Base-by-base conservation (phyloP, 176 grass and related monocot species). In the Oryza longistaminata region DNA sequence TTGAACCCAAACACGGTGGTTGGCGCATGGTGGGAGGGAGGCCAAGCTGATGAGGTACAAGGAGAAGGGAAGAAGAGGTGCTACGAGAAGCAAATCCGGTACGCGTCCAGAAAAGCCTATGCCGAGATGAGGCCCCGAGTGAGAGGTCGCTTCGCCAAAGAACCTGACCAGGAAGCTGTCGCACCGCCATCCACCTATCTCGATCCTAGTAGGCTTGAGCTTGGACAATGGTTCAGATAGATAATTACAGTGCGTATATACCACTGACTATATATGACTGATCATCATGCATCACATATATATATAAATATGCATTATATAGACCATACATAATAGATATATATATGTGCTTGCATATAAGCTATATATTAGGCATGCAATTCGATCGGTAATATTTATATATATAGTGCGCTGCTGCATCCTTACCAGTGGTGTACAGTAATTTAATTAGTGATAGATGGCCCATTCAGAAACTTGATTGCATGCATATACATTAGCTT, bases 71-170 rank as follows among this genome's bases (percentile, higher is more conserved):
- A 83, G 76, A 89, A 68, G 80, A 69, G 91, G 70, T 44, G 88
- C 21, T 93, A 93, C 2, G 83, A 85, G 68, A 95, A 95, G 73
- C 91, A 93, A 73, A 91, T 93, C 19, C 64, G 88, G 11, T 93
- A 95, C 3, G 86, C 76, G 29, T 89, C 91, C 1, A 85, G 93
- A 58, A 95, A 91, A 76, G 83, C 91, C 5, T 91, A 93, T 25
- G 93, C 93, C 1, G 77, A 95, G 76, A 71, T 81, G 77, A 93
- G 88, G 69, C 93, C 93, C 12, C 82, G 93, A 67, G 80, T 93
- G 46, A 95, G 68, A 64, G 91, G 93, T 1, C 88, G 91, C 25
- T 95, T 95, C 49, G 91, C 83, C 35, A 94, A 94, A 88, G 64
- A 86, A 31, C 85, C 87, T 0, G 85, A 31, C 2, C 27, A 27